Base-by-base conservation (phyloP, 2,329 filamentous ascomycete species). In the Lasiodiplodia citricola region DNA sequence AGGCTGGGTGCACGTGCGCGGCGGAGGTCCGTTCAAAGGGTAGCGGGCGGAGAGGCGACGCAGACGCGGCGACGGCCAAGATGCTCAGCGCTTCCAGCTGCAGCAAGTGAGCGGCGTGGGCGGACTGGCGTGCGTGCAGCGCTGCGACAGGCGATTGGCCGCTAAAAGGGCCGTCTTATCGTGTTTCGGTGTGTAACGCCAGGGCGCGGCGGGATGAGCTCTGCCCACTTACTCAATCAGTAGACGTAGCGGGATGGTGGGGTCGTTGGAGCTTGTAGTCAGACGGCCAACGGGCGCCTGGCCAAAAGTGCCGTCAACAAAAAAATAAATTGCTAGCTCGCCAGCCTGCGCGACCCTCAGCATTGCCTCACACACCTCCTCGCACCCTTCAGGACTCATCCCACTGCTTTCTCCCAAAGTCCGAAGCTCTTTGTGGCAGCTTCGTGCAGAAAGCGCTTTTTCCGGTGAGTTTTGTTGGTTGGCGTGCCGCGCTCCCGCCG, bases 101-200 rank as follows among this genome's bases (percentile, higher is more conserved):
- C 60, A 64, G 60, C 60, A 25, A 64, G 44, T 52, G 10, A 31
- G 44, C 25, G 47, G 11, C 37, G 28, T 31, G 37, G 54, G n/a
- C 54, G 65, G 35, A 14, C 13, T 11, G 35, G 63, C 63, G 63
- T 66, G 63, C 60, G n/a, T n/a, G 44, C 44, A 18, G 60, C 10
- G 13, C 28, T 5, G 18, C 51, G 60, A 47, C 44, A 25, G 7
- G 58, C 41, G 8, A 35, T 50, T 35, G 58, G 41, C 60, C 28
- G 60, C 18, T 4, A 64, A 31, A 64, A 64, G 60, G 44, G 60
- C 60, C 60, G 60, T 47, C 60, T 64, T 64, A 64, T 64, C 60
- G 60, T 50, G 60, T 64, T 64, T 64, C 60, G 60, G 60, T 64
- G 60, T 64, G 60, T 64, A 64, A 64, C 60, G 60, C 44, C 47